Base-by-base conservation (phyloP, 2,329 filamentous ascomycete genomes). In the Colletotrichum scovillei region DNA sequence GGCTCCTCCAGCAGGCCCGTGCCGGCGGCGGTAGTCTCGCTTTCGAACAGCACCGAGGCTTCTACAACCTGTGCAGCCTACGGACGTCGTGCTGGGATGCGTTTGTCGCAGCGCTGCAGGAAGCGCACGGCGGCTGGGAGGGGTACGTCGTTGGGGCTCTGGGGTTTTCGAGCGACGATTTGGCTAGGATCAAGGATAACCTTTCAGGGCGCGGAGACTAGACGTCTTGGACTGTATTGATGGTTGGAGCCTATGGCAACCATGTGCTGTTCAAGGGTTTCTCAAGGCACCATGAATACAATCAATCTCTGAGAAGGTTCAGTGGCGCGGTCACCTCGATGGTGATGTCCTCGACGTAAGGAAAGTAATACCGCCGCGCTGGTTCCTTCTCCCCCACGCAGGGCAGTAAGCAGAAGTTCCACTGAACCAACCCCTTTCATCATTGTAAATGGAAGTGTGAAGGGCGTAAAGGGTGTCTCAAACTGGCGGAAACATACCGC, bases 51-150 rank as follows among this genome's bases (percentile, higher is more conserved):
- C 76, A 81, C 1, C 86, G 87, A 0, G 88, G 88, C 2, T 88
- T 90, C 76, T 78, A 81, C 72, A 88, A 88, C 77, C 78, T 89
- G 57, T 78, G 83, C 72, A 86, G 80, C 73, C 76, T 89, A 76
- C 83, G 81, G 38, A 81, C 80, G 19, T 77, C 79, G 14, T 87
- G 83, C 75, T 90, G 87, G 84, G 73, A 82, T 12, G 84, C 83
- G 0, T 88, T 90, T 67, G 76, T 84, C 32, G 80, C 81, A n/a
- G 85, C 78, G 2, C 79, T 89, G 12, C 76, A 84, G 69, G 79
- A 81, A 42, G 77, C 84, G 70, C 86, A 87, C 67, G 87, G 86
- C 24, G 86, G 87, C 3, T 89, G 86, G 77, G 84, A 86, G 62
- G 82, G 83, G 62, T 90, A 89, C 76, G 83, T 88, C 35, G 83